phyloP scores from a whole-genome alignment of 1,284 basidiomycete species.

The Boletus mariae region DNA sequence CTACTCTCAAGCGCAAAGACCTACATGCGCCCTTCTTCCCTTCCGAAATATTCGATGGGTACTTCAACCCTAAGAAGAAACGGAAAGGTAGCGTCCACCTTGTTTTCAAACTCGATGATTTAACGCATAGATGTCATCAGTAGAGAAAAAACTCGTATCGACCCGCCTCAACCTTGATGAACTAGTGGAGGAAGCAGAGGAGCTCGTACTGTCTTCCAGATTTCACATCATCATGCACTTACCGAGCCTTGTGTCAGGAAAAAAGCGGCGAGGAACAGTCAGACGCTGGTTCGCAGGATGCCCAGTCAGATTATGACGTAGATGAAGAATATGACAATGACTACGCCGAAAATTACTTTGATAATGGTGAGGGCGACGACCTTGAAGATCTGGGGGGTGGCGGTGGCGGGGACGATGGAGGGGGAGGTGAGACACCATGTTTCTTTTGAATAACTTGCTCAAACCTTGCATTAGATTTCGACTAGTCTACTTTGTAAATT shows the following conservation, averaged over 20 bases:
- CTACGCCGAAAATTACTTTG: conserved; percentile 83
- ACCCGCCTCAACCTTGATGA: conserved; percentile 61
- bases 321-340: conserved; percentile 85
- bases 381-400: conserved; percentile 70
- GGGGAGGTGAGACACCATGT: conserved; percentile 37
- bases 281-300: conserved; percentile 57
- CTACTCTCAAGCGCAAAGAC: conserved; percentile 63
- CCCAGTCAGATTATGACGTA: conserved; percentile 72
- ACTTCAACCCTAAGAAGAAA: conserved; percentile 71
- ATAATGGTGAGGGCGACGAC: conserved; percentile 79
- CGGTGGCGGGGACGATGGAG: conserved; percentile 58
- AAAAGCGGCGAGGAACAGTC: conserved; percentile 65
- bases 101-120: neutral
- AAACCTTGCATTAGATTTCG: conserved; percentile 19
- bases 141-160: conserved; percentile 36
- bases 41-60: conserved; percentile 66
- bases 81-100: conserved; percentile 41
- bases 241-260: conserved; percentile 39
- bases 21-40: conserved; percentile 76
- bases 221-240: neutral
- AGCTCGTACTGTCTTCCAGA: conserved; percentile 41
- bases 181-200: conserved; percentile 60
- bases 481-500: conserved; percentile 15
- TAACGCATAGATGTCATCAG: conserved; percentile 17
- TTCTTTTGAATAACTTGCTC: neutral